phyloP scores from a whole-genome alignment of 177 flowering plant genomes.

The Telopea speciosissima region DNA sequence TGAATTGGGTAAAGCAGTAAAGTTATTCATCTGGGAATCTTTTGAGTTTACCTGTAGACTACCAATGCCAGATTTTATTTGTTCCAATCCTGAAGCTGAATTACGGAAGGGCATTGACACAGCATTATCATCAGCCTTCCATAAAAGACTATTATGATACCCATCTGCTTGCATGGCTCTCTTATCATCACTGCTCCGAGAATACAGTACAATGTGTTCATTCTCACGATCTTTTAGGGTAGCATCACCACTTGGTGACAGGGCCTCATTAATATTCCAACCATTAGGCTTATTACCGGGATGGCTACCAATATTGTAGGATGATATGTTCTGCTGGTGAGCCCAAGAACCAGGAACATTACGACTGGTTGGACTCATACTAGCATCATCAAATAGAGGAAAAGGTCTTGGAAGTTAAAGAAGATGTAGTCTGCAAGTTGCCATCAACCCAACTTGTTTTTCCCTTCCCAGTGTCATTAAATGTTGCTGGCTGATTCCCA shows the following conservation, averaged over 20 bases:
- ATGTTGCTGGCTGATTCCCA: no score
- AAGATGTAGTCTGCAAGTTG: constrained; percentile 34
- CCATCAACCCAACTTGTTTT: constrained; percentile 36
- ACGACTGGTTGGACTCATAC: constrained; percentile 21
- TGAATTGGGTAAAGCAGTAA: constrained; percentile 18
- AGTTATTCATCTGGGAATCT: constrained; percentile 19
- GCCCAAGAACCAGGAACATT: constrained; percentile 28
- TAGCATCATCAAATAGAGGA: constrained; percentile 29
- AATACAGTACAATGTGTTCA: constrained; percentile 13
- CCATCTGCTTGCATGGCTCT: constrained; percentile 18
- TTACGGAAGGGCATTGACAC: constrained; percentile 15
- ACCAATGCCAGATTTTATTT: constrained; percentile 14
- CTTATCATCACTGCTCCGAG: constrained; percentile 21
- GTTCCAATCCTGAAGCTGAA: constrained; percentile 23
- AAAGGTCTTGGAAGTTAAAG: constrained; percentile 43
- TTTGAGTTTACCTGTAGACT: constrained; percentile 19
- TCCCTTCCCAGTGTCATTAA: no score
- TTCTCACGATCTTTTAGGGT: constrained; percentile 7
- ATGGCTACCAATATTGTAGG: constrained; percentile 20
- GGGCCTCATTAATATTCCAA: constrained; percentile 20
- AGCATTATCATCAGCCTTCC: constrained; percentile 22
- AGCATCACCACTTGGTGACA: constrained; percentile 15
- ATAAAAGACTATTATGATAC: constrained; percentile 20
- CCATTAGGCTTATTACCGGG: constrained; percentile 17
- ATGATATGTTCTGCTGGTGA: constrained; percentile 18